phyloP scores from a whole-genome alignment of 2,329 filamentous ascomycete species.

The Arthrobotrys megalospora region DNA sequence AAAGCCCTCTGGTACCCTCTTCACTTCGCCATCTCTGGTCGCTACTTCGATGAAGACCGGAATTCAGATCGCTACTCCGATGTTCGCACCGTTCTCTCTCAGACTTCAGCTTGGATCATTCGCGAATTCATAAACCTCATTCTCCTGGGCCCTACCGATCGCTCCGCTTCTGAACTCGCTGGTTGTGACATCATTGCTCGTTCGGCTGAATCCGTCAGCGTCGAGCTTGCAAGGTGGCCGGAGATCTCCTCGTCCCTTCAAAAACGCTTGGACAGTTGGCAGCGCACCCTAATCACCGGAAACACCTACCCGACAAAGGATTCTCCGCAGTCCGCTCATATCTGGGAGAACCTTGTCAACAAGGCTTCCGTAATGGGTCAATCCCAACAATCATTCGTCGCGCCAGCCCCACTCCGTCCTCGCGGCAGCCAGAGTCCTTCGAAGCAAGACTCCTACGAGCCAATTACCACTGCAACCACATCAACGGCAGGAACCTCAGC shows the following conservation, averaged over 20 bases:
- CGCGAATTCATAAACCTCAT: conserved; percentile 60
- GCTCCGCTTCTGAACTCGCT: conserved; percentile 45
- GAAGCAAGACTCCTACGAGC: conserved; percentile 39
- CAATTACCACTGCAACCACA: conserved; percentile 10
- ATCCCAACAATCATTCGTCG: conserved; percentile 39
- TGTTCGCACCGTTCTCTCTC: conserved; percentile 53
- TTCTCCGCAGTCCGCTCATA: conserved; percentile 48
- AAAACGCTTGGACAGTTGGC: conserved; percentile 55
- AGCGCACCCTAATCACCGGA: conserved; percentile 42
- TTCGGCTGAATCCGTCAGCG: conserved; percentile 46
- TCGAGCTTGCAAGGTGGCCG: conserved; percentile 49
- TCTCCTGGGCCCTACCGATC: conserved; percentile 43
- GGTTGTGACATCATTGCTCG: conserved; percentile 54
- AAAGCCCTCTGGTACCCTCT: conserved; percentile 59
- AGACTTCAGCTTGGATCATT: conserved; percentile 54
- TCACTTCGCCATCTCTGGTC: conserved; percentile 58
- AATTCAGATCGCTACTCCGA: conserved; percentile 55
- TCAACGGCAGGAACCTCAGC: conserved; percentile 3
- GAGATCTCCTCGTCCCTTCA: conserved; percentile 60
- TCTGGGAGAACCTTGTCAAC: conserved; percentile 57
- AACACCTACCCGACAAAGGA: conserved; percentile 58
- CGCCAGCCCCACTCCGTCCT: conserved; percentile 41
- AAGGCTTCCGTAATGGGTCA: conserved; percentile 58
- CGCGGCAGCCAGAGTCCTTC: conserved; percentile 53
- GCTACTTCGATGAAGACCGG: conserved; percentile 59